Base-by-base conservation (phyloP, 805 yeast genomes). In the Saturnispora zaruensis region DNA sequence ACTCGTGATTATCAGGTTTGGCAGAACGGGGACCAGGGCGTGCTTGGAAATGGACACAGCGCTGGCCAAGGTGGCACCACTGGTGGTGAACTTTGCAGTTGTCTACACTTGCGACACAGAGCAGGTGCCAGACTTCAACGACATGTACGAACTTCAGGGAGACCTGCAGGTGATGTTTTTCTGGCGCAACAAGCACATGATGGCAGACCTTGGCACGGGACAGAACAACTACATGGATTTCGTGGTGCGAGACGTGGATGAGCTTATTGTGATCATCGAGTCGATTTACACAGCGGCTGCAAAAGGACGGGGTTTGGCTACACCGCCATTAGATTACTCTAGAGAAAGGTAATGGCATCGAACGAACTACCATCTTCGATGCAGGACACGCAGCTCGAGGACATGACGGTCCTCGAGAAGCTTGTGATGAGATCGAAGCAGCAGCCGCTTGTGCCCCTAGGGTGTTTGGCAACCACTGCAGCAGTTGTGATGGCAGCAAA, bases 141-240 rank as follows among this genome's bases (percentile, higher is more conserved):
- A 79, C 60, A 87, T 88, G 91, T 89, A 89, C 63, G 96, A 88
- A 63, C 68, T 89, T 42, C 86, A 82, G 62, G 98, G 90, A 59
- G 95, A 96, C 14, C 78, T 87, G 74, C 82, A 96, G 41, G 73
- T 93, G 47, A 93, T 93, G 98, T 90, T 91, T 62, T 91, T 93
- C 66, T 88, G 77, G 68, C 72, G 95, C 46, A 91, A 91, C 68
- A 85, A 88, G 64, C 98, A 91, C 66, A 90, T 91, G 95, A 81
- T 93, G 95, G 87, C 96, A 67, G 99, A 93, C 71, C 89, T 90
- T 66, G 99, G 99, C 2, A 93, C 98, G 0, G 99, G 99, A 30
- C 89, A 93, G 63, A 93, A 93, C 67, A 93, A 93, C 72, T 91
- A 93, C 72, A 71, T 93, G 70, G 89, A 88, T 61, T 91, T 91